A percentile compares a stretch with the other conserved stretches of the same genome.
These are phyloP conservation scores for Brassica rapa DNA, from an alignment of 345 rosid genomes.

Conservation along the genomic window DNA sequence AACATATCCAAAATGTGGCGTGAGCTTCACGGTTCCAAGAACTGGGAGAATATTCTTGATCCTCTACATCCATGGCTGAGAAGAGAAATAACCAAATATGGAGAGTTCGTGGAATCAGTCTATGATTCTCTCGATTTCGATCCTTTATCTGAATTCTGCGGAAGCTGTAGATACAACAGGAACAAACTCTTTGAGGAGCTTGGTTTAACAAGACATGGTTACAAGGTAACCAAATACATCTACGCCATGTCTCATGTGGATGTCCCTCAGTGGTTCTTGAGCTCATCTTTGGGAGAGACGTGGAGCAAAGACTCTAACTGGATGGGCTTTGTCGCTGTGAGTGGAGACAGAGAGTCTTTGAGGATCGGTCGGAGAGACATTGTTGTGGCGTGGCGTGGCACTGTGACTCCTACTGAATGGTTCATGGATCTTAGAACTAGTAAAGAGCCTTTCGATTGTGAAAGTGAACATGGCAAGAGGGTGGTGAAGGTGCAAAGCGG, in stretches of 20 bases:
- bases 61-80: slow-evolving; percentile 60
- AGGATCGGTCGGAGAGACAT: slow-evolving; percentile 66
- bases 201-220: slow-evolving; percentile 54
- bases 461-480: slow-evolving; percentile 24
- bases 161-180: slow-evolving; percentile 60
- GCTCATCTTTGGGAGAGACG: slow-evolving; percentile 40
- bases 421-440: slow-evolving; percentile 50
- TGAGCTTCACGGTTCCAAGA: slow-evolving; percentile 47
- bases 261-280: slow-evolving; percentile 60
- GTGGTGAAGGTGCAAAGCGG: slow-evolving; percentile 57
- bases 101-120: slow-evolving; percentile 58
- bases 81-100: slow-evolving; percentile 59
- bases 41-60: slow-evolving; percentile 57
- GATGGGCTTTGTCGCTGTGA: slow-evolving; percentile 67
- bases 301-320: slow-evolving; percentile 83
- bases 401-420: slow-evolving; percentile 70
- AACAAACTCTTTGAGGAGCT: slow-evolving; percentile 54
- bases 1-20: slow-evolving; percentile 52
- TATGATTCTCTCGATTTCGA: slow-evolving; percentile 67
- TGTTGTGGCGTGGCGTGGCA: slow-evolving; percentile 66
- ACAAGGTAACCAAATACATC: slow-evolving; percentile 54
- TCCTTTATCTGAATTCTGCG: slow-evolving; percentile 60
- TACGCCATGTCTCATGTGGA: slow-evolving; percentile 70
- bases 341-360: slow-evolving; percentile 45
- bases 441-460: slow-evolving; percentile 40